phyloP scores from a whole-genome alignment of 129 eudicot species.

The Solidago caesia region DNA sequence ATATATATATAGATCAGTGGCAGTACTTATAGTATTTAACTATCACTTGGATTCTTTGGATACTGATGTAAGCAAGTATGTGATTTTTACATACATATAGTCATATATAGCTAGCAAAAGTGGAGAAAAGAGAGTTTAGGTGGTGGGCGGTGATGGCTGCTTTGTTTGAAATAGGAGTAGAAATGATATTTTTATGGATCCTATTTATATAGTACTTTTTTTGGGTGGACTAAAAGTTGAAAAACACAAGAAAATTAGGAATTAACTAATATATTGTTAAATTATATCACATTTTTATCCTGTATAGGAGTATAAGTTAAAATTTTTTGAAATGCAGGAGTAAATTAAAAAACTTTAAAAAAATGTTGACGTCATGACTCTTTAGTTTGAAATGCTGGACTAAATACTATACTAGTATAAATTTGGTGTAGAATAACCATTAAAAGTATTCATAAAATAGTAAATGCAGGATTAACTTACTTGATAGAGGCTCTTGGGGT shows the following conservation, averaged over 20 bases:
- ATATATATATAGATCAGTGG: not conserved
- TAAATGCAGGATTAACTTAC: no score
- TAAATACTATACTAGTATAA: no score
- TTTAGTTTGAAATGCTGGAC: no score
- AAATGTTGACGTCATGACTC: no score
- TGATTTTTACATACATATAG: constrained; percentile 14
- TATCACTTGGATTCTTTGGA: constrained; percentile 14
- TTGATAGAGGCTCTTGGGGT: no score
- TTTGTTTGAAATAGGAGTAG: constrained; percentile 15
- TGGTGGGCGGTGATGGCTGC: constrained; percentile 28
- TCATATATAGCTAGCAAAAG: constrained; percentile 6
- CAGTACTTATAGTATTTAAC: not conserved
- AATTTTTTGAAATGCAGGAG: no score
- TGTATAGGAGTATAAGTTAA: no score
- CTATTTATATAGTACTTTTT: not conserved
- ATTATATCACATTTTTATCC: no score
- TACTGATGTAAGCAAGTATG: constrained; percentile 22
- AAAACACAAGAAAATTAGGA: not conserved
- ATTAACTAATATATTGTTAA: not conserved
- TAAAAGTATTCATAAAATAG: no score
- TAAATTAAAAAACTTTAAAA: no score
- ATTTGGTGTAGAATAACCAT: no score
- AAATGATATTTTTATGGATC: constrained; percentile 8
- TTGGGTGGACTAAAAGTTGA: not conserved
- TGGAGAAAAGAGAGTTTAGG: not conserved